These are phyloP conservation scores for Chenopodium formosanum DNA, from an alignment of 148 eudicot genomes.

Conservation along the genomic window DNA sequence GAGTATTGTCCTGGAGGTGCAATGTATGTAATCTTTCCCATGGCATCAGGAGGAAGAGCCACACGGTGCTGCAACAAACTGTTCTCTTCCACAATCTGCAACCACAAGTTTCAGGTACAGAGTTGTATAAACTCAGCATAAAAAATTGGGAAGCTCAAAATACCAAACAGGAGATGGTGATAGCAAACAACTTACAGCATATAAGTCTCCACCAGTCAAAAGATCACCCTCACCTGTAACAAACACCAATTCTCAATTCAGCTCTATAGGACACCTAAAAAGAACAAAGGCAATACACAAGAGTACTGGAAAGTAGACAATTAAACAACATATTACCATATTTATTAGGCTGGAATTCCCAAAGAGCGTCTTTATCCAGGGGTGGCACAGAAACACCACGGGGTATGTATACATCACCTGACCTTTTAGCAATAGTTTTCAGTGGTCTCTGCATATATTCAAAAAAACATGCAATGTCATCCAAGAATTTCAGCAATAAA, in stretches of 20 bases:
- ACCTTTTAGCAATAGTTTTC: conserved; percentile 82
- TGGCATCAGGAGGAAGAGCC: conserved; percentile 95
- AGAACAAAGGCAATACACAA: not conserved
- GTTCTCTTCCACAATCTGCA: conserved; percentile 85
- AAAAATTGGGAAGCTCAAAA: not conserved
- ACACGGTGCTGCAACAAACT: conserved; percentile 82
- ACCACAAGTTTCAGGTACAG: not conserved
- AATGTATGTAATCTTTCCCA: conserved; percentile 90
- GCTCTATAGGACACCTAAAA: not conserved
- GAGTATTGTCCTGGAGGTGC: conserved; percentile 97
- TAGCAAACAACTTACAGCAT: conserved; percentile 74
- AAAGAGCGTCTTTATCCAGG: conserved; percentile 84
- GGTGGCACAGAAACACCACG: conserved; percentile 98
- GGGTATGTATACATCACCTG: conserved; percentile 98
- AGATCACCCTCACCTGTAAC: conserved; percentile 89
- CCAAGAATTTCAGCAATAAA: not conserved
- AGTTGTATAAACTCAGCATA: conserved; percentile 15
- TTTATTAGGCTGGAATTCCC: conserved; percentile 96
- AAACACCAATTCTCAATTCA: conserved; percentile 11
- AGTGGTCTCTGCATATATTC: conserved; percentile 74
- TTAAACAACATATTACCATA: conserved; percentile 40
- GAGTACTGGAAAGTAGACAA: conserved; percentile 3
- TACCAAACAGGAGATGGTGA: not conserved
- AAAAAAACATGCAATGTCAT: not conserved
- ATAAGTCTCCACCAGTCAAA: conserved; percentile 94